phyloP scores from a whole-genome alignment of 2,329 filamentous ascomycete genomes.

The Colletotrichum plurivorum region DNA sequence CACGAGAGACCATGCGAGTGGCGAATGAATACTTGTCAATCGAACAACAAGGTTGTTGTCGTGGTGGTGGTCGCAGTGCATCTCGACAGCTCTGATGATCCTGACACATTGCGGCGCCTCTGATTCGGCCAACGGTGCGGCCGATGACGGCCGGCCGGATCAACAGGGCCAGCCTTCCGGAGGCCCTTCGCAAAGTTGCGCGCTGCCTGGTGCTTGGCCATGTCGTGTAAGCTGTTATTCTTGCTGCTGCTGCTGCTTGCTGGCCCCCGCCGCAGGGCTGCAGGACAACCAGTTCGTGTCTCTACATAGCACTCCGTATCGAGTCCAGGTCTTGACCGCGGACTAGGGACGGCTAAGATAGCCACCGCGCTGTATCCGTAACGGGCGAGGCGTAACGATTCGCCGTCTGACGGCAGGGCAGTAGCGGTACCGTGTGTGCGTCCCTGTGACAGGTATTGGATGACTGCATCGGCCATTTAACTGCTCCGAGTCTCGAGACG shows the following conservation, averaged over 20 bases:
- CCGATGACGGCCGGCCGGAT: neutral
- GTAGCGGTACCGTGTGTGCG: no score
- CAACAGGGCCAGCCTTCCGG: neutral
- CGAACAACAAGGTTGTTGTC: no score
- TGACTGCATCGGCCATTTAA: constrained; percentile 30
- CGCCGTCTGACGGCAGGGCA: neutral
- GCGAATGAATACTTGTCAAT: no score
- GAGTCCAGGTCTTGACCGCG: no score
- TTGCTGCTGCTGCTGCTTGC: no score
- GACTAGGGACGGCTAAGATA: neutral
- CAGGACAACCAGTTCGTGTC: neutral
- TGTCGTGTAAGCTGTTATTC: constrained; percentile 4
- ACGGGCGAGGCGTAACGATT: neutral
- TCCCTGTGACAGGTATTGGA: neutral
- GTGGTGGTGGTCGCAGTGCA: no score
- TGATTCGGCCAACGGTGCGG: neutral
- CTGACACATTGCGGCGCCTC: neutral
- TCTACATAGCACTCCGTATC: no score
- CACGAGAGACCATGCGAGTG: no score
- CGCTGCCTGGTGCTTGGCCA: constrained; percentile 21
- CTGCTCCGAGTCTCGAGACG: constrained; percentile 6
- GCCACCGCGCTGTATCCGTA: neutral
- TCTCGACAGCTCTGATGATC: neutral
- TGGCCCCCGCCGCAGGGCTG: constrained; percentile 28
- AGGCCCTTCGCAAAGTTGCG: no score